Conservation (phyloP, 2,329 filamentous ascomycete genomes). For the Fusarium anthophilum region DNA sequence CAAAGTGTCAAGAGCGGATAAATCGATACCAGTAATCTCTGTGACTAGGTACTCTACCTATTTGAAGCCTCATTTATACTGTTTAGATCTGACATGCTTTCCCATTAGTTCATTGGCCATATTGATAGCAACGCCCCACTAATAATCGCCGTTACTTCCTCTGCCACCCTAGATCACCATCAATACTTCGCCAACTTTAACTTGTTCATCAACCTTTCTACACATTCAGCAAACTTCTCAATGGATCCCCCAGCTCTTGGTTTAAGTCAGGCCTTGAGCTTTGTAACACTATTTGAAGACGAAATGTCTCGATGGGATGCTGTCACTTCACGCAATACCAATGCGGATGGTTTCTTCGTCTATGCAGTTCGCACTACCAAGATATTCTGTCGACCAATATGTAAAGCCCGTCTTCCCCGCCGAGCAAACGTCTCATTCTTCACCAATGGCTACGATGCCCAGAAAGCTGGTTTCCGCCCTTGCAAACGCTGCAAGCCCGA, state of each 20-base stretch:
- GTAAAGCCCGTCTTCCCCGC: constrained; percentile 67
- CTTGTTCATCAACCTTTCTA: background rate
- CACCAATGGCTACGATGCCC: constrained; percentile 55
- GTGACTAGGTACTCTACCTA: background rate
- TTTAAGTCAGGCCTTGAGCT: background rate
- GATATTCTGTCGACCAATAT: constrained; percentile 69
- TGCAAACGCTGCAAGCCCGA: constrained; percentile 67
- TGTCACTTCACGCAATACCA: constrained; percentile 47
- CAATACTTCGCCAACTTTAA: background rate
- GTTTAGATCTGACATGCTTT: background rate
- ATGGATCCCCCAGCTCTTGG: background rate
- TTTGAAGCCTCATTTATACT: background rate
- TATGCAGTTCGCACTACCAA: constrained; percentile 57
- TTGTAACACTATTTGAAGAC: constrained; percentile 40
- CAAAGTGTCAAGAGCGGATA: background rate
- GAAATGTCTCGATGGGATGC: constrained; percentile 50
- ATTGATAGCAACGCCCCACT: constrained; percentile 45
- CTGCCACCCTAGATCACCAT: background rate
- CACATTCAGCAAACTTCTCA: background rate
- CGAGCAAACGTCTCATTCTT: constrained; percentile 69
- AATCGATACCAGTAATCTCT: background rate
- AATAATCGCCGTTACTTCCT: background rate
- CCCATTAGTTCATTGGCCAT: constrained; percentile 41
- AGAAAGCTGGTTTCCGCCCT: constrained; percentile 59
- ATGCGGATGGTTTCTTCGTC: constrained; percentile 53